Conservation (phyloP, 108 stramenopile species). For the Tribonema minus region DNA sequence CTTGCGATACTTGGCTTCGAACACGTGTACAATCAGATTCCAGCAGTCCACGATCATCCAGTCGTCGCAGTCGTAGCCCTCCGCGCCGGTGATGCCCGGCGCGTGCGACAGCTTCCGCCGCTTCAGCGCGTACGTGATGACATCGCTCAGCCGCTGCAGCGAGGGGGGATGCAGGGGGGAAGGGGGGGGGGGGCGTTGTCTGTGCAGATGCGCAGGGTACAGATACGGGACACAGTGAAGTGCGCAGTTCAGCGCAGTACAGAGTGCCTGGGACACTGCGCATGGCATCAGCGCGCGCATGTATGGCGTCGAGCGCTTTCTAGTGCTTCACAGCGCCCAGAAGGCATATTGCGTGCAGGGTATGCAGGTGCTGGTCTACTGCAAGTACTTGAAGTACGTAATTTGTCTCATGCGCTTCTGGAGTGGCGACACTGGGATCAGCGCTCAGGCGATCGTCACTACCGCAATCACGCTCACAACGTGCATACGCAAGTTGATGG, state of each 20-base stretch:
- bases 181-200: neutral
- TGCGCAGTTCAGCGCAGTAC: neutral
- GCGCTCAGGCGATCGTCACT: no score
- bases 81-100: slow-evolving; percentile 39
- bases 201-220: neutral
- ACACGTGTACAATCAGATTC: slow-evolving; percentile 44
- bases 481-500: no score
- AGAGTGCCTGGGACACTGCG: neutral
- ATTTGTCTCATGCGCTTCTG: no score
- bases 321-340: no score
- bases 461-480: no score
- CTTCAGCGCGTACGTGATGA: neutral
- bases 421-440: no score
- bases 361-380: no score
- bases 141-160: no score
- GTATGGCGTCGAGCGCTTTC: neutral
- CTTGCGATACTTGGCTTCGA: no score
- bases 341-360: no score
- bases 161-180: neutral
- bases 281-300: neutral
- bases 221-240: neutral
- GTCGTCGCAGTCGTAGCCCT: slow-evolving; percentile 43
- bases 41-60: slow-evolving; percentile 46
- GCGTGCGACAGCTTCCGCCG: slow-evolving; percentile 4
- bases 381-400: no score